Evolutionary conservation across 2,329 filamentous ascomycete species (phyloP).

Genomic region (Pyrenochaeta sp.): DNA sequence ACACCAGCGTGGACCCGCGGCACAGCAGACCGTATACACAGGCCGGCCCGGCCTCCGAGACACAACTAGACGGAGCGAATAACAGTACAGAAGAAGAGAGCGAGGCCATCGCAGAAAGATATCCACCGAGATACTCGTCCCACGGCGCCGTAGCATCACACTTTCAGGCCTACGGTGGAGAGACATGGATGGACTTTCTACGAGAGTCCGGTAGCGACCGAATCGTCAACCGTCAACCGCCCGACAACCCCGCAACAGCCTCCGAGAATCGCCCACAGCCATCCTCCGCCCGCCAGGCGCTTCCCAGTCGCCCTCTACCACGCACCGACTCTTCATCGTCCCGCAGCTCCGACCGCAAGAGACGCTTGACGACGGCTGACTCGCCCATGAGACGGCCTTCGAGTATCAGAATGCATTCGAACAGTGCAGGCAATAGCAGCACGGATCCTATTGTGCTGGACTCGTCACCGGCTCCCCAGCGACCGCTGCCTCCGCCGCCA

Average conservation of each 20-base stretch:
- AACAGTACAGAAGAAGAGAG: constrained; percentile 12
- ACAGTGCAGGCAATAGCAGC: constrained; percentile 21
- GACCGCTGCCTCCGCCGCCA: constrained; percentile 20
- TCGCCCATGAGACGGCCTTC: constrained; percentile 41
- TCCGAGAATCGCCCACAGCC: constrained; percentile 15
- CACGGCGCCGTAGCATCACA: constrained; percentile 40
- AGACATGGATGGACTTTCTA: constrained; percentile 50
- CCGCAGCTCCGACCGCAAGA: constrained; percentile 44
- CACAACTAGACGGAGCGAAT: constrained; percentile 19
- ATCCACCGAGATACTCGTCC: constrained; percentile 12
- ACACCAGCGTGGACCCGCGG: constrained; percentile 15
- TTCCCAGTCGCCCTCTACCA: constrained; percentile 27
- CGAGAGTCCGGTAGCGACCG: constrained; percentile 32
- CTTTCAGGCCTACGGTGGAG: constrained; percentile 38
- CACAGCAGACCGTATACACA: constrained; percentile 21
- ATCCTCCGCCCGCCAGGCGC: constrained; percentile 23
- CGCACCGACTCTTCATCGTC: constrained; percentile 29
- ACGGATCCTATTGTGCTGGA: constrained; percentile 34
- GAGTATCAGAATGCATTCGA: constrained; percentile 33
- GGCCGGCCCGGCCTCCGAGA: constrained; percentile 23
- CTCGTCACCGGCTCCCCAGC: constrained; percentile 23
- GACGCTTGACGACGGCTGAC: constrained; percentile 46
- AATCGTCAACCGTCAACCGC: constrained; percentile 12
- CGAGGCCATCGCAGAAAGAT: constrained; percentile 7
- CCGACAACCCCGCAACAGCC: constrained; percentile 10